Conservation (phyloP, 306 rosid species). For the Ochetophila trinervis region DNA sequence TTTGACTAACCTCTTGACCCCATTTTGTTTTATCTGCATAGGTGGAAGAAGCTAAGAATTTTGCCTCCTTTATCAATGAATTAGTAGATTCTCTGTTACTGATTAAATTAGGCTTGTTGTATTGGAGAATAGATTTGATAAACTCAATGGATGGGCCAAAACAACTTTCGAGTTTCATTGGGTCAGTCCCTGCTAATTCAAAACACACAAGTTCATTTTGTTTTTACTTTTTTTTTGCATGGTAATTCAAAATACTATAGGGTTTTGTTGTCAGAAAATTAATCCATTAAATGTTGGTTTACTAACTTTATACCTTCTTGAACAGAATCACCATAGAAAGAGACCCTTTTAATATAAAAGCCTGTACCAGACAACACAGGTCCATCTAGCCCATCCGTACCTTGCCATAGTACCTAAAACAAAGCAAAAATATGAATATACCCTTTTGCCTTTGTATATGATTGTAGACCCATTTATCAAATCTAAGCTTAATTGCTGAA, state of each 20-base stretch:
- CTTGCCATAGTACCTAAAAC: conserved; percentile 44
- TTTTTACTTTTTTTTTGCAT: no score
- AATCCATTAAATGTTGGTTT: no score
- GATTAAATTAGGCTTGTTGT: conserved; percentile 13
- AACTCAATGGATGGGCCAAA: conserved; percentile 60
- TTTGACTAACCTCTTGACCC: conserved; percentile 53
- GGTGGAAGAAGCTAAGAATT: conserved; percentile 50
- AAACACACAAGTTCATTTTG: neutral
- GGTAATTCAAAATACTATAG: no score
- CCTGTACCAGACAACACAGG: conserved; percentile 58
- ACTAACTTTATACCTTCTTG: conserved; percentile 38
- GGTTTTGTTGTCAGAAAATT: no score
- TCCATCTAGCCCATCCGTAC: conserved; percentile 59
- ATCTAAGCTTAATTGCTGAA: neutral
- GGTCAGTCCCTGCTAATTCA: conserved; percentile 33
- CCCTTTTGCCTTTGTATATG: neutral
- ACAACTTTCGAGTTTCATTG: conserved; percentile 30
- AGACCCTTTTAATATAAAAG: conserved; percentile 50
- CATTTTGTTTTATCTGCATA: conserved; percentile 56
- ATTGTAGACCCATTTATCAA: neutral
- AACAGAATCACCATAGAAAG: conserved; percentile 32
- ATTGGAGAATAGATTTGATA: conserved; percentile 38
- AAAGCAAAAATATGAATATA: neutral
- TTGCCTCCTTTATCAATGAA: conserved; percentile 30
- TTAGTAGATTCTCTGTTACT: conserved; percentile 1